Percentiles rank a stretch among this genome's conserved stretches.
phyloP scores from a whole-genome alignment of 2,329 filamentous ascomycete genomes.

The Lasiodiplodia sp. region DNA sequence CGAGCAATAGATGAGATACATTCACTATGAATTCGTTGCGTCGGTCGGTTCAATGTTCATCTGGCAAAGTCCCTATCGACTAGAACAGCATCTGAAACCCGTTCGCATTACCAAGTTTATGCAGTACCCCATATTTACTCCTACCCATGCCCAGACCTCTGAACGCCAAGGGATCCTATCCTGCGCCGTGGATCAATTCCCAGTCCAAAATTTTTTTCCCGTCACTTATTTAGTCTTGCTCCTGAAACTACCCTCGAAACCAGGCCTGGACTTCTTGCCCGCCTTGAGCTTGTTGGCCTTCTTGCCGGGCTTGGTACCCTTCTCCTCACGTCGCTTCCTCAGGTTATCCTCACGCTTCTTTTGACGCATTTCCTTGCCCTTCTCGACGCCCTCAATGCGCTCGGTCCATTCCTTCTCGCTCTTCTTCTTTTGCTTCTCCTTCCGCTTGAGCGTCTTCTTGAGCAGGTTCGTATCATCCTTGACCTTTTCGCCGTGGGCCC shows the following conservation, averaged over 20 bases:
- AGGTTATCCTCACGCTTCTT: constrained; percentile 63
- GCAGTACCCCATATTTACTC: constrained; percentile 16
- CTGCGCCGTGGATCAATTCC: constrained; percentile 12
- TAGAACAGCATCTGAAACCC: constrained; percentile 1
- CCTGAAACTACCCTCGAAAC: constrained; percentile 73
- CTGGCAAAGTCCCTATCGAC: constrained; percentile 5
- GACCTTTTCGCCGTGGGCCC: constrained; percentile 87
- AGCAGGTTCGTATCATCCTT: constrained; percentile 81
- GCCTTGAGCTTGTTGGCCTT: constrained; percentile 61
- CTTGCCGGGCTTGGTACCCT: constrained; percentile 71
- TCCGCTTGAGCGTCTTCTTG: constrained; percentile 94
- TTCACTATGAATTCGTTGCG: not conserved
- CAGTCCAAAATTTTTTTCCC: not conserved
- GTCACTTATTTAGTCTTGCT: constrained; percentile 36
- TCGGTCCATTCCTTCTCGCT: constrained; percentile 82
- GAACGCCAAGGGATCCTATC: constrained; percentile 6
- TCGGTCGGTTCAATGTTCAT: not conserved
- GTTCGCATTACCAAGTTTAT: constrained; percentile 3
- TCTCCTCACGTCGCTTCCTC: constrained; percentile 76
- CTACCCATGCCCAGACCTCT: constrained; percentile 16
- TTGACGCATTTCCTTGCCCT: constrained; percentile 57
- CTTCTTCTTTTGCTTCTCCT: constrained; percentile 88
- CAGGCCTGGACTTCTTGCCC: constrained; percentile 57
- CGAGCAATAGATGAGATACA: not conserved
- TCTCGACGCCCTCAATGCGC: constrained; percentile 52